Base-by-base conservation (phyloP, 805 yeast species). In the Yamadazyma takamatsuzukensis region DNA sequence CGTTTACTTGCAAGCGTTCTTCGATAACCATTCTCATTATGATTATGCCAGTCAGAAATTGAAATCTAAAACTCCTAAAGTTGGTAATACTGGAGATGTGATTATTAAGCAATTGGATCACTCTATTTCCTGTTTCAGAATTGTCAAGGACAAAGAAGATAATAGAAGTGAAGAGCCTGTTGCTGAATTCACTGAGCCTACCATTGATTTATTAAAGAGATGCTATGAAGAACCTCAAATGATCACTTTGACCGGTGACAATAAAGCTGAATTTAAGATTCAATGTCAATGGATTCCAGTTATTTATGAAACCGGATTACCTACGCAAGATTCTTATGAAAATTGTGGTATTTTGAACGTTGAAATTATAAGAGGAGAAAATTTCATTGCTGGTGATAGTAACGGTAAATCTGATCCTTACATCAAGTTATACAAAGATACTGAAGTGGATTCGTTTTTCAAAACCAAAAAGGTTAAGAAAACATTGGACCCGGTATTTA, bases 401-500 rank as follows among this genome's bases (percentile, higher is more conserved):
- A 82, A 81, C 47, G 97, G 97, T 31, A 83, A 83, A 54, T 86
- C 96, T 3, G 99, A 93, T 61, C 99, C 99, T 34, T 90, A 79
- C 55, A 70, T 78, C 39, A 74, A 78, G 48, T 71, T 87, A 41
- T 78, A 70, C 49, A 52, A 86, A 48, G 79, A 89, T 59, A 80
- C 80, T 25, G 68, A 65, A 11, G 70, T 70, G 33, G 75, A 75
- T 18, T 54, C 61, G 21, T 67, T 83, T 39, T 78, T 64, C 68
- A 87, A 86, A 65, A 75, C 96, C 22, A 81, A 85, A 60, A 80
- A 80, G 18, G 67, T 76, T 40, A 93, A 89, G 72, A 88, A 82
- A 70, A 87, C 96, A 0, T 69, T 93, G 46, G 74, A 83, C 38
- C 99, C 99, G n/a, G 74, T 64, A 2, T 93, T 90, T 88, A 81